A percentile compares a stretch with the other conserved stretches of the same genome.
Conservation (phyloP, 805 yeast genomes). For the Saccharomycopsis guyanensis region DNA sequence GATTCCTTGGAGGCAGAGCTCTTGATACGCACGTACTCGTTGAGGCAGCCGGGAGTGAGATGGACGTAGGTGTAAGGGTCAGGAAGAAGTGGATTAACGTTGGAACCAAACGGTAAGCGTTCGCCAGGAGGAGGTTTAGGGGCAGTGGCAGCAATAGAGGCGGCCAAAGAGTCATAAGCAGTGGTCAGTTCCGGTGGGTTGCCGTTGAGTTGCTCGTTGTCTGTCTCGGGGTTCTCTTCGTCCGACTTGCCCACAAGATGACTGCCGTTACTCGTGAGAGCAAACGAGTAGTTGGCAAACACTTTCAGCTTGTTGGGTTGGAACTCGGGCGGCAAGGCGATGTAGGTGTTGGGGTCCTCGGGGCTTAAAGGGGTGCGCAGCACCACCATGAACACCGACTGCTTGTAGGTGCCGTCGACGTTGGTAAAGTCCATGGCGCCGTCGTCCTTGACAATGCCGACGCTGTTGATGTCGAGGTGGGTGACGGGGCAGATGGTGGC, state of each 20-base stretch:
- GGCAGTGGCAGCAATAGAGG: background rate
- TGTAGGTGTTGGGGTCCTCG: slow-evolving; percentile 21
- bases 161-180: no score
- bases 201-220: no score
- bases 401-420: slow-evolving; percentile 19
- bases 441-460: slow-evolving; percentile 13
- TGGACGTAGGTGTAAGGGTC: slow-evolving; percentile 48
- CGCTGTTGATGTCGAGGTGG: slow-evolving; percentile 19
- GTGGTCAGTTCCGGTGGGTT: no score
- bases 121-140: slow-evolving; percentile 26
- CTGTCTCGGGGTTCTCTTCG: no score
- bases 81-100: slow-evolving; percentile 42
- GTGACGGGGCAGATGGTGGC: slow-evolving; percentile 20
- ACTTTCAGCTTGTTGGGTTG: slow-evolving; percentile 20
- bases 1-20: background rate
- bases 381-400: slow-evolving; percentile 15
- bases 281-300: slow-evolving; percentile 18
- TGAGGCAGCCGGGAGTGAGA: slow-evolving; percentile 47
- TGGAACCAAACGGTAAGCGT: slow-evolving; percentile 41
- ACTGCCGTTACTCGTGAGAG: slow-evolving; percentile 4
- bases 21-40: slow-evolving; percentile 8
- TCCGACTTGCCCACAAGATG: background rate
- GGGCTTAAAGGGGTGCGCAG: slow-evolving; percentile 17
- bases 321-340: slow-evolving; percentile 20
- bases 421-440: slow-evolving; percentile 11